phyloP scores from a whole-genome alignment of 441 rosid genomes.

The Capsella rubella region DNA sequence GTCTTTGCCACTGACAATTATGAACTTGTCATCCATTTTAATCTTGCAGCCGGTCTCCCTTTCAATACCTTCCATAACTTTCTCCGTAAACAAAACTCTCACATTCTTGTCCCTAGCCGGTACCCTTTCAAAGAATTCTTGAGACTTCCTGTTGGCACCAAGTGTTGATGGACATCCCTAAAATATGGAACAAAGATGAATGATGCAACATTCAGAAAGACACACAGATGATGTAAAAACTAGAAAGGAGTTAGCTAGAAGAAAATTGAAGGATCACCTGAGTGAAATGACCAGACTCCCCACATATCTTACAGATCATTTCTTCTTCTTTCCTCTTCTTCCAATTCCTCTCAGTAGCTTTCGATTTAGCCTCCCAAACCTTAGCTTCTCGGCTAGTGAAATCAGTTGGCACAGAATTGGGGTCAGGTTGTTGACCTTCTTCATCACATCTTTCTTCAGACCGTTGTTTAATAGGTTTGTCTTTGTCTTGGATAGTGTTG shows the following conservation, averaged over 20 bases:
- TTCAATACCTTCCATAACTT: slow-evolving; percentile 79
- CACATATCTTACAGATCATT: slow-evolving; percentile 96
- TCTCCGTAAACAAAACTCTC: slow-evolving; percentile 78
- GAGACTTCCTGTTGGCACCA: slow-evolving; percentile 92
- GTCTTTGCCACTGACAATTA: slow-evolving; percentile 95
- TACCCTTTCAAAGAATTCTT: slow-evolving; percentile 92
- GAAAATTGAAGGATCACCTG: slow-evolving; percentile 53
- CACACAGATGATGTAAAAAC: slow-evolving; percentile 5
- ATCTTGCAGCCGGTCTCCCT: slow-evolving; percentile 87
- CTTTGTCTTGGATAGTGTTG: slow-evolving; percentile 54
- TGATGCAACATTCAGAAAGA: slow-evolving; percentile 6
- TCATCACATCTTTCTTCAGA: slow-evolving; percentile 68
- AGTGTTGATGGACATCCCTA: slow-evolving; percentile 99
- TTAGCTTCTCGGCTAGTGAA: slow-evolving; percentile 98
- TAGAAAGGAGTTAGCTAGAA: neutral
- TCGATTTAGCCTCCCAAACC: slow-evolving; percentile 99
- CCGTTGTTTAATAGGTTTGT: slow-evolving; percentile 52
- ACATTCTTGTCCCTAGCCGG: slow-evolving; percentile 87
- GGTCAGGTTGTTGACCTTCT: slow-evolving; percentile 81
- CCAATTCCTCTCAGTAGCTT: slow-evolving; percentile 99
- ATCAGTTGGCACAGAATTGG: slow-evolving; percentile 96
- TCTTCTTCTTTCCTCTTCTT: slow-evolving; percentile 99
- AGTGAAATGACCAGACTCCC: slow-evolving; percentile 96
- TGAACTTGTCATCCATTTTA: slow-evolving; percentile 90
- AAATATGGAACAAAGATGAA: neutral